These are phyloP conservation scores for Backusella liffmaniae DNA, from an alignment of 192 early-diverging fungal species.

Conservation along the genomic window DNA sequence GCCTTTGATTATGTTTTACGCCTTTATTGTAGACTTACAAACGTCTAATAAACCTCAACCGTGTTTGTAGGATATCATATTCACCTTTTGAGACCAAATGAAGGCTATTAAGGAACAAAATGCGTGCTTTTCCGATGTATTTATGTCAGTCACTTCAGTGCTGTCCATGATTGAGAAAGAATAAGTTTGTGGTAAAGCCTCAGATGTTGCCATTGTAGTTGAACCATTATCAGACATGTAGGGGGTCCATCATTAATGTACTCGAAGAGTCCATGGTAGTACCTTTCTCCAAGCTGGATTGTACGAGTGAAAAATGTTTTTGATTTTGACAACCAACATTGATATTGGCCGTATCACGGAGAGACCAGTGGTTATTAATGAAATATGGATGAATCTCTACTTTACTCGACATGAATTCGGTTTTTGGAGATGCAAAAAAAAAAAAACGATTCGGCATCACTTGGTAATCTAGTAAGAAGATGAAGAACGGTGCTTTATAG, in stretches of 20 bases:
- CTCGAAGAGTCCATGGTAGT: neutral
- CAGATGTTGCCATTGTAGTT: neutral
- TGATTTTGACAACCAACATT: neutral
- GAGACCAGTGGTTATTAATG: neutral
- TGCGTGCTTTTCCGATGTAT: neutral
- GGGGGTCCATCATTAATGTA: neutral
- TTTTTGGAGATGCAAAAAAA: too few species aligned
- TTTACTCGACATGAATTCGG: too few species aligned
- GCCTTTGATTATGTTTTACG: too few species aligned
- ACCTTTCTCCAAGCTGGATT: neutral
- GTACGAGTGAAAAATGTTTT: neutral
- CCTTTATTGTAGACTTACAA: too few species aligned
- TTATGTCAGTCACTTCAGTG: neutral
- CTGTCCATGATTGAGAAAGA: neutral
- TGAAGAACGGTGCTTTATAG: too few species aligned
- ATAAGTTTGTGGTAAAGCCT: neutral
- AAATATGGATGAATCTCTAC: too few species aligned
- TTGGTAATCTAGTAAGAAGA: too few species aligned
- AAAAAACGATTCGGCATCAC: too few species aligned
- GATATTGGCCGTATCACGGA: neutral
- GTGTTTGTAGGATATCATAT: too few species aligned
- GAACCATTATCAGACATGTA: neutral
- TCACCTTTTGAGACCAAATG: too few species aligned
- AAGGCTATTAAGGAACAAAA: too few species aligned
- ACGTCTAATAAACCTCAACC: too few species aligned